These are phyloP conservation scores for Salix exigua DNA, from an alignment of 345 rosid species.

Conservation along the genomic window DNA sequence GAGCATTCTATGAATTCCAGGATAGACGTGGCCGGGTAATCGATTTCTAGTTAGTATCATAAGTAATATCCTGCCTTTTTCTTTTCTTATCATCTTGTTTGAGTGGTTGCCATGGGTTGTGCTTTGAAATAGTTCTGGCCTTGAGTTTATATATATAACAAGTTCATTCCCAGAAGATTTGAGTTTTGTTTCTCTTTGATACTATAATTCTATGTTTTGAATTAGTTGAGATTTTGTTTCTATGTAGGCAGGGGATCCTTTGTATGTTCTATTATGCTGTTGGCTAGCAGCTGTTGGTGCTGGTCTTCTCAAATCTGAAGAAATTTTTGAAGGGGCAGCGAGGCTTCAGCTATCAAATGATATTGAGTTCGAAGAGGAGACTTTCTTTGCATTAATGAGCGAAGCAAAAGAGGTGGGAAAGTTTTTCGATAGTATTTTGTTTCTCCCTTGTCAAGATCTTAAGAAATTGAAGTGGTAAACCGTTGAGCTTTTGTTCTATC, in stretches of 20 bases:
- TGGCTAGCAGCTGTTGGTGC: conserved; percentile 97
- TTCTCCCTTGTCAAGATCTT: background rate
- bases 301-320: conserved; percentile 91
- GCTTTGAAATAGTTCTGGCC: background rate
- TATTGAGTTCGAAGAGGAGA: conserved; percentile 90
- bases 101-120: background rate
- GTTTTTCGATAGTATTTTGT: background rate
- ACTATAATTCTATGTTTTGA: background rate
- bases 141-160: no score
- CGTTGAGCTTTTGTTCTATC: background rate
- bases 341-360: conserved; percentile 80
- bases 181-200: background rate
- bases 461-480: background rate
- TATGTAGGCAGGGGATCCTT: conserved; percentile 81
- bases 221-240: conserved; percentile 6
- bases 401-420: conserved; percentile 75
- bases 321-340: conserved; percentile 74
- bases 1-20: conserved; percentile 88
- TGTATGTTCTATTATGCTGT: conserved; percentile 88
- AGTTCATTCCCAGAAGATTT: background rate
- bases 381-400: conserved; percentile 66
- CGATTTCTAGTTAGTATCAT: background rate
- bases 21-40: conserved; percentile 71
- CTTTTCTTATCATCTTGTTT: background rate
- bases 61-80: background rate